These are phyloP conservation scores for Sporopachydermia cereana DNA, from an alignment of 1,139 yeast genomes.

Conservation along the genomic window DNA sequence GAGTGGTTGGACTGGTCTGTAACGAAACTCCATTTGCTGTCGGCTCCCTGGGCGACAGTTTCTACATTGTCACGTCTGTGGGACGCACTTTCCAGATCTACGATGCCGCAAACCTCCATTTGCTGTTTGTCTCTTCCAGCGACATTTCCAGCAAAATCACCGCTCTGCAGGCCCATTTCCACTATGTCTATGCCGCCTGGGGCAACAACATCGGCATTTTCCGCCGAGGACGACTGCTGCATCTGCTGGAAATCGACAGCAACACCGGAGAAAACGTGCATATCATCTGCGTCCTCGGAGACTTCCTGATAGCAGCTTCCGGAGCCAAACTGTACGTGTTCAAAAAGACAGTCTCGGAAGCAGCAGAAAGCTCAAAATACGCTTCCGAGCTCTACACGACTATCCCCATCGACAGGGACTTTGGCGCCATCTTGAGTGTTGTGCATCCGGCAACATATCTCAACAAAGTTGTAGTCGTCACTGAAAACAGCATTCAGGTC, in stretches of 20 bases:
- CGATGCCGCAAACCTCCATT: constrained; percentile 80
- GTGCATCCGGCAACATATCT: constrained; percentile 86
- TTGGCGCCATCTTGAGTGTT: constrained; percentile 60
- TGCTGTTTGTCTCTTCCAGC: constrained; percentile 74
- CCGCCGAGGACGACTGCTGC: constrained; percentile 63
- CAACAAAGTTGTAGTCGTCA: constrained; percentile 74
- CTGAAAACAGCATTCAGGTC: constrained; percentile 44
- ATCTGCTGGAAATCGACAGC: constrained; percentile 15
- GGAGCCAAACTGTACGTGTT: constrained; percentile 48
- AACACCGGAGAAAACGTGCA: constrained; percentile 26
- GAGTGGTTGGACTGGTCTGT: constrained; percentile 49
- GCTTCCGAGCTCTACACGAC: constrained; percentile 60
- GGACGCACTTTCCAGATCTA: constrained; percentile 87
- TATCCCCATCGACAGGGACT: constrained; percentile 41
- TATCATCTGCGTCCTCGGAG: constrained; percentile 63
- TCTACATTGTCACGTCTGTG: constrained; percentile 80
- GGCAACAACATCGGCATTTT: constrained; percentile 64
- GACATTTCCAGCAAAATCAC: constrained; percentile 65
- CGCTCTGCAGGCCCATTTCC: constrained; percentile 70
- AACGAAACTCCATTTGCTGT: constrained; percentile 78
- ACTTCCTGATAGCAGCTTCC: constrained; percentile 53
- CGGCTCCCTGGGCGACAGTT: constrained; percentile 81
- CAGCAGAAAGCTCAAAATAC: constrained; percentile 25
- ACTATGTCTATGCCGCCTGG: constrained; percentile 71
- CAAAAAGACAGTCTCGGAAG: constrained; percentile 31